Conservation (phyloP, 352 stramenopile species). For the Globisporangium irregulare region DNA sequence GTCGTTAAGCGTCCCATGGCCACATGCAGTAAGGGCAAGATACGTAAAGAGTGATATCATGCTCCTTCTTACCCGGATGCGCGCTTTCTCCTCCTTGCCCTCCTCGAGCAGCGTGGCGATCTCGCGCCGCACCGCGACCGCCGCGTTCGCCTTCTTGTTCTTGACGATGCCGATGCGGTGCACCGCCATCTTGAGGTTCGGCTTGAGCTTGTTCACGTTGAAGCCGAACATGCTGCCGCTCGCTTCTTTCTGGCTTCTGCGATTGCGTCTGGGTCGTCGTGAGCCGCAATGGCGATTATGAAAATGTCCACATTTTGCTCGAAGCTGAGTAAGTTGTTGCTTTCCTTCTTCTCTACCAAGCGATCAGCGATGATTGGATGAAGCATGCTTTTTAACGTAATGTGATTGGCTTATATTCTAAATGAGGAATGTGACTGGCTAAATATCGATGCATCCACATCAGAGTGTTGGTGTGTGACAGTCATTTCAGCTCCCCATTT, state of each 20-base stretch:
- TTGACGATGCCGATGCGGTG: conserved; percentile 89
- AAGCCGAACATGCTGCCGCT: conserved; percentile 79
- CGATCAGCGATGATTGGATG: background rate
- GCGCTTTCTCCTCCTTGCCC: conserved; percentile 92
- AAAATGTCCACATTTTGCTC: background rate
- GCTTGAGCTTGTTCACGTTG: conserved; percentile 91
- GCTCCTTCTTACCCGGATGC: conserved; percentile 81
- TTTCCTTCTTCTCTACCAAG: background rate
- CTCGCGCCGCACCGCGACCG: conserved; percentile 69
- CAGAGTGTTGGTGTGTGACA: conserved; percentile 12
- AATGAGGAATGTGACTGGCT: background rate
- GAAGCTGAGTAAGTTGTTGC: background rate
- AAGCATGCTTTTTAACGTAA: no score
- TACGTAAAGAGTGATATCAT: background rate
- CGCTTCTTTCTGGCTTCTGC: background rate
- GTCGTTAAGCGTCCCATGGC: background rate
- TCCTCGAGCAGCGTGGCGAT: conserved; percentile 78
- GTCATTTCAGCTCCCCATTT: background rate
- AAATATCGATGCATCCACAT: background rate
- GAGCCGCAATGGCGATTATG: background rate
- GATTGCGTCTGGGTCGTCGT: background rate
- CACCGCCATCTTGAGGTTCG: conserved; percentile 92
- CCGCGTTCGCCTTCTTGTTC: conserved; percentile 89
- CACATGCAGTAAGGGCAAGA: background rate
- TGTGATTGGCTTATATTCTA: background rate